Conservation (phyloP, 345 rosid genomes). For the Arabidopsis suecica region DNA sequence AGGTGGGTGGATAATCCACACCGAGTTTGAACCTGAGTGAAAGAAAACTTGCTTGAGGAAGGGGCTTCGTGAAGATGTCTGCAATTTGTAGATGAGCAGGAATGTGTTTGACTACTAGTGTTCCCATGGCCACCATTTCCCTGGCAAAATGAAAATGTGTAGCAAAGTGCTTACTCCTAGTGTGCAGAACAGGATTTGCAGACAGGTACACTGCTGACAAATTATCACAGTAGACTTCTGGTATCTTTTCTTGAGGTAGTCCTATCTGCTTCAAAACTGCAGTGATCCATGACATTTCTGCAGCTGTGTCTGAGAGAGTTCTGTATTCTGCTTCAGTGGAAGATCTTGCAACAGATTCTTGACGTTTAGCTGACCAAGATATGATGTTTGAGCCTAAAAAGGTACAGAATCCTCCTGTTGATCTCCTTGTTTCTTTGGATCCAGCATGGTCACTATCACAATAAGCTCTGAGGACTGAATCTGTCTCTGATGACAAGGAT, state of each 20-base stretch:
- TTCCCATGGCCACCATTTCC: not conserved
- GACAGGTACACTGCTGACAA: not conserved
- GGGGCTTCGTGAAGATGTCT: not conserved
- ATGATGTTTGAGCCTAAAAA: not conserved
- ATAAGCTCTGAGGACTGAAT: not conserved
- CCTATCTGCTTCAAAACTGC: not conserved
- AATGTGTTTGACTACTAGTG: not conserved
- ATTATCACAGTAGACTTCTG: not conserved
- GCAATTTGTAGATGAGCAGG: not conserved
- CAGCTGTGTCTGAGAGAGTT: not conserved
- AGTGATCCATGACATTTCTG: not conserved
- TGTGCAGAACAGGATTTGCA: not conserved
- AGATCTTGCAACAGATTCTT: accelerated
- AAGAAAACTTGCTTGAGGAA: not conserved
- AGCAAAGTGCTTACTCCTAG: not conserved
- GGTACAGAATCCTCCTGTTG: not conserved
- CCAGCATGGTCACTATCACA: not conserved
- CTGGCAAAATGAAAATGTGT: not conserved
- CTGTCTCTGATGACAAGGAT: not conserved
- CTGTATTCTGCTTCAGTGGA: not conserved
- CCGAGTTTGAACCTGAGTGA: not conserved
- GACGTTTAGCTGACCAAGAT: not conserved
- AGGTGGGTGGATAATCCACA: not conserved
- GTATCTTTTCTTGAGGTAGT: not conserved
- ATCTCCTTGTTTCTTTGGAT: not conserved